Percentiles rank a stretch among this genome's conserved stretches.
phyloP scores from a whole-genome alignment of 371 early-diverging fungal species.

The Saksenaea oblongispora region DNA sequence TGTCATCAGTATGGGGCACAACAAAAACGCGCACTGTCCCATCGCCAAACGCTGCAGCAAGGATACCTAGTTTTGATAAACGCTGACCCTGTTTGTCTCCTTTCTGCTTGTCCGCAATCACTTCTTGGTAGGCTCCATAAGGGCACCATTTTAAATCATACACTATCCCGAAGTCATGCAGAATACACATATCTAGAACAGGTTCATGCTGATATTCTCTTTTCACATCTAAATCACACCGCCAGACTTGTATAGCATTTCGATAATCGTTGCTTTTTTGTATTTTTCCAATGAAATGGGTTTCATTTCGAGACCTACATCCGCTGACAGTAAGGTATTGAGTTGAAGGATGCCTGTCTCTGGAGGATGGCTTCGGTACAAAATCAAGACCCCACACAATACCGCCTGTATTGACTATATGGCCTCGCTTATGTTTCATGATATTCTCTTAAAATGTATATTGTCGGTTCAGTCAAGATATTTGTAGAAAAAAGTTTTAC shows the following conservation, averaged over 20 bases:
- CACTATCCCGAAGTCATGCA: slow-evolving; percentile 59
- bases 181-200: slow-evolving; percentile 54
- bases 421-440: slow-evolving; percentile 25
- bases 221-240: slow-evolving; percentile 13
- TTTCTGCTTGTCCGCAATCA: background rate
- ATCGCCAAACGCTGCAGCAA: slow-evolving; percentile 58
- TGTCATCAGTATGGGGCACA: slow-evolving; percentile 55
- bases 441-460: slow-evolving; percentile 13
- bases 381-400: slow-evolving; percentile 69
- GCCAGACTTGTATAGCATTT: slow-evolving; percentile 63
- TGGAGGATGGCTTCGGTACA: slow-evolving; percentile 40
- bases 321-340: slow-evolving; percentile 70
- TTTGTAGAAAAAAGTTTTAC: slow-evolving; percentile 3
- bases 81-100: background rate
- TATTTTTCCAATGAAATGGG: slow-evolving; percentile 35
- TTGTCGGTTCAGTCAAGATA: background rate
- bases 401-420: slow-evolving; percentile 55
- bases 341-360: slow-evolving; percentile 15
- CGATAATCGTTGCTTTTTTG: slow-evolving; percentile 12
- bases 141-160: slow-evolving; percentile 64
- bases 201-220: slow-evolving; percentile 19
- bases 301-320: slow-evolving; percentile 42
- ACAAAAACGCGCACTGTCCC: slow-evolving; percentile 54
- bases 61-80: slow-evolving; percentile 53
- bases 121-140: slow-evolving; percentile 45